Base-by-base conservation (phyloP, 176 grass and related monocot species). In the Zoysia pacifica region DNA sequence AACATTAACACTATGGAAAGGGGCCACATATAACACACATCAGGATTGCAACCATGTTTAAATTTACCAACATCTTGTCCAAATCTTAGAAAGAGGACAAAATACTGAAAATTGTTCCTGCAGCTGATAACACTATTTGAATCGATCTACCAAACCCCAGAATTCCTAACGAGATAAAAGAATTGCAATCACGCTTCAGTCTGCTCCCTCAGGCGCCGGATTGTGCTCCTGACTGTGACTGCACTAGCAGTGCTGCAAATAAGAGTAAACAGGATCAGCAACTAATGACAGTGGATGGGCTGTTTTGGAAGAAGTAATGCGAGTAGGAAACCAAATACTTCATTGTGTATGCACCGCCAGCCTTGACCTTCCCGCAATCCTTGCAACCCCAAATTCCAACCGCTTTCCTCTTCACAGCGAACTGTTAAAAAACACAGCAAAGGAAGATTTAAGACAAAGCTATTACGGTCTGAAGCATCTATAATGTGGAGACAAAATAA, bases 381-480 rank as follows among this genome's bases (percentile, higher is more conserved):
- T 97, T 94, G 91, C 91, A 97, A 7, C 91, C 94, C 94, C 94
- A 97, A 63, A 97, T 97, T 78, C 91, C 94, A 90, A 97, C 85
- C 20, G 94, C 89, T 83, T 94, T 94, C 65, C 85, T 91, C 86
- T 97, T 94, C 62, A 97, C 94, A 69, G 87, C 94, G 78, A 85
- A 97, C 94, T 97, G 39, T 28, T 36, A 85, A 2, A 66, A 19
- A 19, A 45, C 6, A 35, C 4, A 69, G 39, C 9, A 48, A 48
- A 18, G 1, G 9, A 3, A 45, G 38, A n/a, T 20, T 65, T 60
- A 28, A 13, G 5, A 6, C 2, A 3, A 44, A n/a, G 0, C 8
- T 37, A 7, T 28, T 28, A 28, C 28, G 28, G 28, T 28, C 28
- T 28, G 28, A 28, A 28, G 28, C 28, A 28, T 28, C 28, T 28